Evolutionary conservation across 148 eudicot species (phyloP).

Genomic region (Amaranthus hypochondriacus): DNA sequence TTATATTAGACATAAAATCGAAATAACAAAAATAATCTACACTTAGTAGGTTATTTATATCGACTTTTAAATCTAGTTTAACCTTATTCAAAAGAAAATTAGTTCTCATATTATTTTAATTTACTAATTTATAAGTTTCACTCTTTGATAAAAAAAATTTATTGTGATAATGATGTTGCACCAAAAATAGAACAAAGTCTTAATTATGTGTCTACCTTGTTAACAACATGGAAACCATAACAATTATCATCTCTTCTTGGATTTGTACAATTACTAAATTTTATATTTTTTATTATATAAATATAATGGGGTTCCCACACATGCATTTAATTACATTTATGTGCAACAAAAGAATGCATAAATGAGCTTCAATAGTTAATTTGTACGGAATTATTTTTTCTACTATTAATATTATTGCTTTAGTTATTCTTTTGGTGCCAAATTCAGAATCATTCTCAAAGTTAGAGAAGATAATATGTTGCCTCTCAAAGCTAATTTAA

Average conservation of each 20-base stretch:
- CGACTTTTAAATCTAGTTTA: too few species aligned
- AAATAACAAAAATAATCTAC: too few species aligned
- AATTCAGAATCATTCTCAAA: constrained; percentile 21
- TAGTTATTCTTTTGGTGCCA: not conserved
- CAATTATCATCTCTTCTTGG: not conserved
- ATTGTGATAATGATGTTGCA: too few species aligned
- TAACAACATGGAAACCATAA: too few species aligned
- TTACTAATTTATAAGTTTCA: too few species aligned
- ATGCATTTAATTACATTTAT: constrained; percentile 12
- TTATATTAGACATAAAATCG: too few species aligned
- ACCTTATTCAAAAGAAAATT: too few species aligned
- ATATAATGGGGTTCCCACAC: constrained; percentile 1
- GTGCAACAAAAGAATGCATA: not conserved
- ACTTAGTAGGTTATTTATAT: too few species aligned
- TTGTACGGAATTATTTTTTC: constrained; percentile 4
- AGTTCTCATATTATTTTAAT: too few species aligned
- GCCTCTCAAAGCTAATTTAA: constrained; percentile 1
- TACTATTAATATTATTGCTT: not conserved
- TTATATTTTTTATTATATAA: not conserved
- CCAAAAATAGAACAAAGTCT: too few species aligned
- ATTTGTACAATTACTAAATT: not conserved
- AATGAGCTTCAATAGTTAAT: not conserved
- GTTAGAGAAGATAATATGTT: constrained; percentile 14
- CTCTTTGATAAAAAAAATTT: too few species aligned
- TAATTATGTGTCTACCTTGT: too few species aligned